These are phyloP conservation scores for Globisporangium takayamanum DNA, from an alignment of 352 stramenopile species.

Conservation along the genomic window DNA sequence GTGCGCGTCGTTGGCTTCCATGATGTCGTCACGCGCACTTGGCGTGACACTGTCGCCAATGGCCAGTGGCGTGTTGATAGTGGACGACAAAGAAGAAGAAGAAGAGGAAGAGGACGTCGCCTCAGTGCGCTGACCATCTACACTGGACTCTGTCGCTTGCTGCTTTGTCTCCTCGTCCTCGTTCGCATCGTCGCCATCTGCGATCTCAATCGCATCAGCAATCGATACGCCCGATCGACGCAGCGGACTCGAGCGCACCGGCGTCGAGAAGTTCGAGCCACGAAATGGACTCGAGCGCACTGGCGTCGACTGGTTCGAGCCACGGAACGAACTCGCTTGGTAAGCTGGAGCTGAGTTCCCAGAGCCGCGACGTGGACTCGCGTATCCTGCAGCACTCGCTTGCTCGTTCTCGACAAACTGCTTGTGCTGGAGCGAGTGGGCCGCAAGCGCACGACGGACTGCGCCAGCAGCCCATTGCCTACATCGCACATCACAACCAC, in stretches of 20 bases:
- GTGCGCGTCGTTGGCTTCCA: slow-evolving; percentile 14
- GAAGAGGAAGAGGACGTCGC: neutral
- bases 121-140: neutral
- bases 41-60: too few relatives aligned
- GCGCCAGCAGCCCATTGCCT: slow-evolving; percentile 82
- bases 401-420: slow-evolving; percentile 10
- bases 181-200: neutral
- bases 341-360: neutral
- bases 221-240: neutral
- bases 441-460: slow-evolving; percentile 57
- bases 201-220: slow-evolving; percentile 5
- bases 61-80: too few relatives aligned
- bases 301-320: neutral
- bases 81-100: too few relatives aligned
- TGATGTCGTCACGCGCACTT: neutral
- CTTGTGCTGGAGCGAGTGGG: slow-evolving; percentile 49
- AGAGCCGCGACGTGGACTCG: neutral
- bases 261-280: neutral
- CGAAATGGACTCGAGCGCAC: neutral
- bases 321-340: neutral
- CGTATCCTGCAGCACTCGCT: slow-evolving; percentile 1
- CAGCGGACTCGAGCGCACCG: neutral
- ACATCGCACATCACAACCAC: neutral
- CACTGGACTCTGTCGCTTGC: neutral
- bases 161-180: neutral